Base-by-base conservation (phyloP, 148 eudicot species). In the Chenopodium quinoa region DNA sequence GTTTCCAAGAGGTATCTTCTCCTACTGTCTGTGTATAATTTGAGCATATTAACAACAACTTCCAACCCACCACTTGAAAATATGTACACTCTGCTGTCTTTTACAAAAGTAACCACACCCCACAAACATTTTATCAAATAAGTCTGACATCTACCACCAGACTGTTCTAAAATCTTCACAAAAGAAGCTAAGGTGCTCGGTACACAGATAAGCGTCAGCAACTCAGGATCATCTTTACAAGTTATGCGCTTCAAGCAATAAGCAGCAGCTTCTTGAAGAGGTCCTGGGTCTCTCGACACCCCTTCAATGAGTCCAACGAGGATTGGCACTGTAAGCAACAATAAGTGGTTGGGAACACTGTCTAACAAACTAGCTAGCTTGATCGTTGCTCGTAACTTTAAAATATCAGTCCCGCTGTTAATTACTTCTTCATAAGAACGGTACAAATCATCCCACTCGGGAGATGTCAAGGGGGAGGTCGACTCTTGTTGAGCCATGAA, bases 211-310 rank as follows among this genome's bases (percentile, higher is more conserved):
- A 80, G 80, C 31, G 71, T 54, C 20, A 86, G 88, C 78, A 91
- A 80, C 75, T 79, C 86, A 13, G 87, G 89, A 77, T 91, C 89
- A 56, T 85, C 86, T 60, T 73, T 37, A 66, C 87, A 85, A 82
- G 90, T 73, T 46, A 88, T 77, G 76, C 87, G 75, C 80, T 85
- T 88, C 73, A 91, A 88, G 84, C 89, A 89, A 78, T 81, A 84
- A 60, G 78, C 87, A 64, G 85, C 71, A 31, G 86, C 83, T 84
- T 87, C 86, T 64, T 76, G 88, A 22, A 88, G 82, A 48, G 79
- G 81, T 47, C 66, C 66, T 11, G 67, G 54, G 17, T 34, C 67
- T 29, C 56, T 29, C 16, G 32, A 37, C 10, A 79, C 79, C 23
- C 78, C 82, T 60, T 75, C 78, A 58, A 90, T 80, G 52, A 87